Base-by-base conservation (phyloP, 371 early-diverging fungal genomes). In the Mortierella polycephala region DNA sequence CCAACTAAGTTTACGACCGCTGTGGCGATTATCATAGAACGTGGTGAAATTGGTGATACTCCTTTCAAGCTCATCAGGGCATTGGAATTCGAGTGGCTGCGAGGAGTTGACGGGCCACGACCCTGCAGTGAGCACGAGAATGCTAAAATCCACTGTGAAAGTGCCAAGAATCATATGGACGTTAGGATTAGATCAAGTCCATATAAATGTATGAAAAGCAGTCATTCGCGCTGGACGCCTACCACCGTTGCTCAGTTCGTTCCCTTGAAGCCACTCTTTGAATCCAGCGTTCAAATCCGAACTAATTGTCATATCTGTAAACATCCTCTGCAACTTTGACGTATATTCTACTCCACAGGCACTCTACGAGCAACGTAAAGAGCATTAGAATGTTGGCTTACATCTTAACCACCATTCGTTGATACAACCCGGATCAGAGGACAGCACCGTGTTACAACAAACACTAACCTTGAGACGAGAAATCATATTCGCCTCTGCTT, bases 271-370 rank as follows among this genome's bases (percentile, higher is more conserved):
- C 75, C 80, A 86, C 0, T 86, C 86, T 65, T 85, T 83, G 71
- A 94, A 96, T 10, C 83, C 75, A 18, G 87, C 83, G 52, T 92
- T 91, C 46, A 94, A 64, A 55, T 94, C 95, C 30, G 85, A 82
- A 62, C 92, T 93, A 40, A 96, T 75, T 4, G 92, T 85, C 85
- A 96, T 91, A 68, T 96, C 97, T 11, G 94, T 94, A 63, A 95
- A 92, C 96, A 96, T 96, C 41, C 94, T 87, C 64, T 95, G 94
- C 40, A 96, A 82, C 62, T 95, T 95, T n/a, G 87, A 85, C 1
- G 95, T 95, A 79, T 95, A 96, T 75, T 96, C 97, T 44, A 90
- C 87, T 40, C 96, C 96, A 66, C 96, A 95, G 8, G 90, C 89
- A 49, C 67, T 65, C 83, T 72, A 68, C 57, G n/a, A 20, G 14